phyloP scores from a whole-genome alignment of 441 rosid genomes.

The Aleurites moluccanus region DNA sequence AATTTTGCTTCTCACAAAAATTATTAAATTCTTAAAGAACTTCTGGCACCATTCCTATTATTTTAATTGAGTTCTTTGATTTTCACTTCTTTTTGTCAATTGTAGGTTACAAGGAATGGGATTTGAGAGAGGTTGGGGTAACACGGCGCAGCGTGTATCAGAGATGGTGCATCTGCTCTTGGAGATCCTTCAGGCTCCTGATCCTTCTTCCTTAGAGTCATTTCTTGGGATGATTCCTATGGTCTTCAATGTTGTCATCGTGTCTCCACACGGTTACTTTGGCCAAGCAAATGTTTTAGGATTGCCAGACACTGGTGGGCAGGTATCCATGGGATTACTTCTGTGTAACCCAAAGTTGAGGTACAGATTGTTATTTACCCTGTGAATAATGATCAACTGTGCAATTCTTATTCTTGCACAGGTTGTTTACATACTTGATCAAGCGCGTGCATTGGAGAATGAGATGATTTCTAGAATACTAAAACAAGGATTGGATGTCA shows the following conservation, averaged over 20 bases:
- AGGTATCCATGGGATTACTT: constrained; percentile 37
- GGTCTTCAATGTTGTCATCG: constrained; percentile 77
- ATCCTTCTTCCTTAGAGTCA: constrained; percentile 70
- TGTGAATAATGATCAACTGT: not conserved
- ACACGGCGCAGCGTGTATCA: constrained; percentile 57
- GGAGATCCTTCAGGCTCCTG: constrained; percentile 88
- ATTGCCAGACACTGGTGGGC: constrained; percentile 90
- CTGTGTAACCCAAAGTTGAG: not conserved
- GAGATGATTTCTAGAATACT: constrained; percentile 57
- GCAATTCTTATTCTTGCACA: constrained; percentile 19
- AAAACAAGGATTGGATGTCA: constrained; percentile 50
- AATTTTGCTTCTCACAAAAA: not conserved
- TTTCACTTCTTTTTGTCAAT: not conserved
- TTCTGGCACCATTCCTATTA: not conserved
- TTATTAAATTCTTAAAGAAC: not conserved
- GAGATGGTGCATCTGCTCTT: constrained; percentile 69
- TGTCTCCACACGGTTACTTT: constrained; percentile 80
- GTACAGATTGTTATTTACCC: not conserved
- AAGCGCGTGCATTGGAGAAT: constrained; percentile 63
- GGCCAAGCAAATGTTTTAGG: constrained; percentile 93
- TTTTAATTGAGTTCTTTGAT: not conserved
- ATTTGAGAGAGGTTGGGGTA: constrained; percentile 91
- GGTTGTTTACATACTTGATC: constrained; percentile 67
- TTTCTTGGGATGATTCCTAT: constrained; percentile 82
- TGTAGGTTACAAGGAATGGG: constrained; percentile 70